Evolutionary conservation across 495 filamentous ascomycete genomes (phyloP), one percentile per base, ranked within the genome.

Genomic region (Emericellopsis terricola): DNA sequence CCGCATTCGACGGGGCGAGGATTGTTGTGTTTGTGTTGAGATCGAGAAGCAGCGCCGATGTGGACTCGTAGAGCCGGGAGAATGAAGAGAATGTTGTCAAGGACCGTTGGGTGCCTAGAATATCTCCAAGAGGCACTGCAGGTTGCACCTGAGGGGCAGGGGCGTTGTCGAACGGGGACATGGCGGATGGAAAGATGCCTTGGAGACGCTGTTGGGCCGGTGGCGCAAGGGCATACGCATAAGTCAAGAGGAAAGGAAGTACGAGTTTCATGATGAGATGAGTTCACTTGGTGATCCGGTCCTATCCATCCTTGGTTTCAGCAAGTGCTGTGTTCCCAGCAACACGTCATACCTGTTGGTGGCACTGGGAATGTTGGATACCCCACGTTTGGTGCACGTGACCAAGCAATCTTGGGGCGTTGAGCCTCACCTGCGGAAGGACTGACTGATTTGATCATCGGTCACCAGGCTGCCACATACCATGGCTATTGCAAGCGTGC

Each of bases 21-120:
- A 97, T 79, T 1, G 91, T 97, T 8, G 84, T 78, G 47, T 94
- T 94, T 35, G 65, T 51, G 0, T 60, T 46, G 1, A 57, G 52
- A 50, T 84, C 70, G 39, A 81, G 72, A 6, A 97, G 63, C 1
- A 81, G 82, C 13, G 62, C 60, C 9, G 72, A 63, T 26, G 92
- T 66, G 21, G 64, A 57, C 26, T 76, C 73, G 49, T 94, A 76
- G 41, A 89, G 80, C 17, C 89, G 67, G 1, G 81, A 80, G 38
- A 94, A 76, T 34, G 74, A 74, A 15, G 84, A 80, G 53, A 94
- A 96, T 38, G 93, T 78, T 39, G 84, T 86, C 49, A 96, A 84
- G 32, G 57, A 68, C 38, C 75, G 74, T 32, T 83, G 77, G 41
- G 73, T 74, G 10, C 81, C 81, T 41, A 97, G 75, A 11, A 94